phyloP scores from a whole-genome alignment of 345 rosid genomes.

The Acer negundo region DNA sequence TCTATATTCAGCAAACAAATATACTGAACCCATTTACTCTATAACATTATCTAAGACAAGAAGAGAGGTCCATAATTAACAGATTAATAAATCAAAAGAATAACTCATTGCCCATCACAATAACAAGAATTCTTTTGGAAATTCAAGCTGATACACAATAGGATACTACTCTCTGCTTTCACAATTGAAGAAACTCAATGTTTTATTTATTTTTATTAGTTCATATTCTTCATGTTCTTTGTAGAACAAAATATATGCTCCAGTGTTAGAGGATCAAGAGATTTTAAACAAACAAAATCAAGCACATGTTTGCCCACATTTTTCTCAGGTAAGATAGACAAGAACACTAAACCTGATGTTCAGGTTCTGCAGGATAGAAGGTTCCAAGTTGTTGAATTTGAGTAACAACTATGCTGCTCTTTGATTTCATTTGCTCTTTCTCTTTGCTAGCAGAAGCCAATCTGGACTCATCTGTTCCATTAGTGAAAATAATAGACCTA shows the following conservation, averaged over 20 bases:
- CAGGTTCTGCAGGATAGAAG: constrained; percentile 88
- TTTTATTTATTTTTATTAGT: neutral
- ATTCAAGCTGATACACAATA: neutral
- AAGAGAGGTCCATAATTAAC: neutral
- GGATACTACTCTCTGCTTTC: neutral
- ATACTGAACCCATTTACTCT: neutral
- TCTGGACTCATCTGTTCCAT: constrained; percentile 81
- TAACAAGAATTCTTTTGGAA: neutral
- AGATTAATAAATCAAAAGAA: neutral
- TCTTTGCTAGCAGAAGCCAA: constrained; percentile 79
- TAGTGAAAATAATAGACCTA: constrained; percentile 84
- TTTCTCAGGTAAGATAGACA: neutral
- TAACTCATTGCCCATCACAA: neutral
- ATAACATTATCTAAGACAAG: neutral
- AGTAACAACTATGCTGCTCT: constrained; percentile 74
- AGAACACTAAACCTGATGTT: constrained; percentile 69
- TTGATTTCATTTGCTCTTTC: constrained; percentile 72
- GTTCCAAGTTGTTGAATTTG: constrained; percentile 68
- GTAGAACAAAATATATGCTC: neutral
- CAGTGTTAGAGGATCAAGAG: neutral
- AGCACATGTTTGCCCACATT: neutral
- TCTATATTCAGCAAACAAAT: neutral
- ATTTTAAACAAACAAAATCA: neutral
- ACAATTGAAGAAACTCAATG: neutral
- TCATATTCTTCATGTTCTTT: neutral